Evolutionary conservation across 768 basidiomycete species (phyloP), one percentile per base, ranked within the genome.

Genomic region (Agrocybe praecox): DNA sequence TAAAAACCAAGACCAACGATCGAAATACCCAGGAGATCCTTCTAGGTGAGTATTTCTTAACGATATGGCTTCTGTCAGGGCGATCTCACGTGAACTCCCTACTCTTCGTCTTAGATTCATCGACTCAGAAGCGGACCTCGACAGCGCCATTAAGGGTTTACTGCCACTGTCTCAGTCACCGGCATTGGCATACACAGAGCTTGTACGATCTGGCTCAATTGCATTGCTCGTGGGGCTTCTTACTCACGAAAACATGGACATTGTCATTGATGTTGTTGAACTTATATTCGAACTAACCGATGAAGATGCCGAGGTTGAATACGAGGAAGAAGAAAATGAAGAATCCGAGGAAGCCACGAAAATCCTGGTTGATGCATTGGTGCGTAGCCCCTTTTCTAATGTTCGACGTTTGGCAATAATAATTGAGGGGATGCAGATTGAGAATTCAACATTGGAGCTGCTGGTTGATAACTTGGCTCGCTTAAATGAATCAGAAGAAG

Each of bases 71-170:
- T 44, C 15, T 55, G 22, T 36, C 21, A 36, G 42, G 14, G 12
- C 26, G 0, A 21, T 19, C 29, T 45, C 22, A 29, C 54, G 32
- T 48, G n/a, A 24, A 56, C 47, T 61, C 8, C 57, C 36, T 40
- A 12, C 36, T n/a, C 5, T 23, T 40, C 21, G 9, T 29, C 17
- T 52, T 49, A 98, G 96, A 72, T 99, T 98, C 80, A 98, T 99
- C 64, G 97, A 98, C 70, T 98, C 97, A 1, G 97, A 99, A 78
- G 92, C 94, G 22, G 94, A 97, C 67, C 84, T 99, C 6, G 95
- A 98, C 67, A 77, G 79, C 53, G 85, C 94, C 8, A 84, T 98
- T 53, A 96, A 96, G 70, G 81, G 86, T 1, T 74, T 99, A 46
- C 78, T 97, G n/a, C 89, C 95, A 6, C 78, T 99, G 19, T 90